Evolutionary conservation across 2,329 filamentous ascomycete genomes (phyloP).

Genomic region (Chalaropsis thielavioides): DNA sequence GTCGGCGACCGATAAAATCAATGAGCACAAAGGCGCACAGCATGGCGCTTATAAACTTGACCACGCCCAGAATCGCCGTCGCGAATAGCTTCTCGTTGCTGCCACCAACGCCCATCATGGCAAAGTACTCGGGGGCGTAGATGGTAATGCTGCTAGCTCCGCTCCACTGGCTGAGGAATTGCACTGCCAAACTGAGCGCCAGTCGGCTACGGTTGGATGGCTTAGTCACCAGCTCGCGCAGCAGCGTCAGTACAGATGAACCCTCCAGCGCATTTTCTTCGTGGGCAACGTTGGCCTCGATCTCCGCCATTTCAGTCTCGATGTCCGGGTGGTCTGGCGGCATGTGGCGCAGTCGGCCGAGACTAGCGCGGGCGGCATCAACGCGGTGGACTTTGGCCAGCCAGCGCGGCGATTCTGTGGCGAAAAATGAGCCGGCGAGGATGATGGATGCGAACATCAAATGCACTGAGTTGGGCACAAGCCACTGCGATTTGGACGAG

Average conservation of each 20-base stretch:
- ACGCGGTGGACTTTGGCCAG: conserved; percentile 49
- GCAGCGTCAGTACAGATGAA: conserved; percentile 45
- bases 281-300: conserved; percentile 50
- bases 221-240: conserved; percentile 54
- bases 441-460: conserved; percentile 65
- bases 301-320: conserved; percentile 30
- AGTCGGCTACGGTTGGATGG: conserved; percentile 59
- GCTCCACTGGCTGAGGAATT: conserved; percentile 60
- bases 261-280: conserved; percentile 59
- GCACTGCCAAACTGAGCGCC: conserved; percentile 51
- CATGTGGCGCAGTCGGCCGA: conserved; percentile 47
- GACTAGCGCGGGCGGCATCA: conserved; percentile 41
- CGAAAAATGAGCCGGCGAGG: conserved; percentile 52
- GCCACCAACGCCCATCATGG: conserved; percentile 54
- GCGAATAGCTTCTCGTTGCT: conserved; percentile 55
- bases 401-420: conserved; percentile 56
- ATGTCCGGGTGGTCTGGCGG: conserved; percentile 49
- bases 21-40: conserved; percentile 64
- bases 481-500: conserved; percentile 37
- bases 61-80: conserved; percentile 60
- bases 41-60: conserved; percentile 55
- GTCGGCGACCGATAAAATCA: conserved; percentile 64
- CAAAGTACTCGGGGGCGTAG: conserved; percentile 61
- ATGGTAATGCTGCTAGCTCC: conserved; percentile 62
- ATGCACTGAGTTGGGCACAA: conserved; percentile 60